Percentiles rank a stretch among this genome's conserved stretches.
These are phyloP conservation scores for Spiromastix sp. DNA, from an alignment of 2,329 filamentous ascomycete genomes.

Conservation along the genomic window DNA sequence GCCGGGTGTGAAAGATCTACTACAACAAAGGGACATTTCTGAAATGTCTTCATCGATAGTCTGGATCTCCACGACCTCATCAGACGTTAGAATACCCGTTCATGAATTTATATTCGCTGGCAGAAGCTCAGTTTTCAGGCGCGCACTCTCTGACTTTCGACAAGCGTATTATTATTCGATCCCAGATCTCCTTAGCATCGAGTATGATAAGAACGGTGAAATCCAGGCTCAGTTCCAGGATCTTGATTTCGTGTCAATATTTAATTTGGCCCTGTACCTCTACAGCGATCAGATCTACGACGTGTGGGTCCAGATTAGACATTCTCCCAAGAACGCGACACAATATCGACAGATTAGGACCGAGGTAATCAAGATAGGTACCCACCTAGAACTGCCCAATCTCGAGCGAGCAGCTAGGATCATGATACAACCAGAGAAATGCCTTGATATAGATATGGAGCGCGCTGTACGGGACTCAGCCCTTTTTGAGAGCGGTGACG, in stretches of 20 bases:
- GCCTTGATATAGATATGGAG: conserved; percentile 59
- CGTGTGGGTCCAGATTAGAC: conserved; percentile 71
- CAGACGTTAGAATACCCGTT: conserved; percentile 63
- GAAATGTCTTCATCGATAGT: conserved; percentile 21
- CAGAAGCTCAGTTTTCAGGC: conserved; percentile 59
- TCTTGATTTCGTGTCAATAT: conserved; percentile 65
- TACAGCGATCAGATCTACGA: conserved; percentile 75
- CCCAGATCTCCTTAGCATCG: conserved; percentile 51
- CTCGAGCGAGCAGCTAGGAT: conserved; percentile 69
- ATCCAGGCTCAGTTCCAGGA: conserved; percentile 55
- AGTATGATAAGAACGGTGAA: conserved; percentile 40
- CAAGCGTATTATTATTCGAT: conserved; percentile 45
- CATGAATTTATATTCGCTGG: conserved; percentile 73
- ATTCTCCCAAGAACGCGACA: conserved; percentile 54
- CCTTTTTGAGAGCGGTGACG: conserved; percentile 73
- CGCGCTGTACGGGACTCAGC: conserved; percentile 55
- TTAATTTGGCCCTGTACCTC: conserved; percentile 69
- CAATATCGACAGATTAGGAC: conserved; percentile 69
- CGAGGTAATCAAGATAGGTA: conserved; percentile 81
- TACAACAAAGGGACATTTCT: conserved; percentile 15
- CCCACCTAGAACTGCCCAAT: conserved; percentile 56
- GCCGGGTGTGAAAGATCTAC: conserved; percentile 22
- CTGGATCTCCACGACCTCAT: conserved; percentile 46
- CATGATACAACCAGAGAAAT: conserved; percentile 55
- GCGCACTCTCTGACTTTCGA: conserved; percentile 49